Percentiles rank a stretch among this genome's conserved stretches.
phyloP scores from a whole-genome alignment of 2,329 filamentous ascomycete species.

The Fusarium mundagurra region DNA sequence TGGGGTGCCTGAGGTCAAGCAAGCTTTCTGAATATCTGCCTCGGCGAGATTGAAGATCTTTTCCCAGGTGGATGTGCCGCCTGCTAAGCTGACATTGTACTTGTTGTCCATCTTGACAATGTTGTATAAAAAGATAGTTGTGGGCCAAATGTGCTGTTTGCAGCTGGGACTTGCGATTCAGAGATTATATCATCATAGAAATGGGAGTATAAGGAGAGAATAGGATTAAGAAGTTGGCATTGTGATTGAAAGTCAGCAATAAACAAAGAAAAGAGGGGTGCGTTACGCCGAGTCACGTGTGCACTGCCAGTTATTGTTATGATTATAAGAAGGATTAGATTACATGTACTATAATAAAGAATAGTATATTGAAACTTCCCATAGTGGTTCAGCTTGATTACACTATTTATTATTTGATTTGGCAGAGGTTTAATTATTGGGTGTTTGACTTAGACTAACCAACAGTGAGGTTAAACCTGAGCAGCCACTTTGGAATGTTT shows the following conservation, averaged over 20 bases:
- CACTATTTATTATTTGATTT: not conserved
- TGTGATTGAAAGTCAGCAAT: not conserved
- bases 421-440: fast-evolving
- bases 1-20: not conserved
- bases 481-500: too few relatives aligned
- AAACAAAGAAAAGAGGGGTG: not conserved
- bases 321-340: too few relatives aligned
- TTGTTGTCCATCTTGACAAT: not conserved
- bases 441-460: not conserved
- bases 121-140: not conserved
- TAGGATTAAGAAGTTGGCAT: not conserved
- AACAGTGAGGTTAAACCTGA: not conserved
- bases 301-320: not conserved
- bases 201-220: fast-evolving
- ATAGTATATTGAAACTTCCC: too few relatives aligned
- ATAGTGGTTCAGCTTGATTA: too few relatives aligned
- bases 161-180: too few relatives aligned
- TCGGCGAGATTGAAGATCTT: fast-evolving
- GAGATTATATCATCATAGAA: too few relatives aligned
- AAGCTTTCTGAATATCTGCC: not conserved
- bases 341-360: too few relatives aligned
- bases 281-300: not conserved
- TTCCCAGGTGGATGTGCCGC: not conserved
- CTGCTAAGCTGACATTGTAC: not conserved
- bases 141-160: too few relatives aligned